A percentile compares a stretch with the other conserved stretches of the same genome.
Evolutionary conservation across 108 stramenopile genomes (phyloP).

Genomic region (Licmophora abbreviata): DNA sequence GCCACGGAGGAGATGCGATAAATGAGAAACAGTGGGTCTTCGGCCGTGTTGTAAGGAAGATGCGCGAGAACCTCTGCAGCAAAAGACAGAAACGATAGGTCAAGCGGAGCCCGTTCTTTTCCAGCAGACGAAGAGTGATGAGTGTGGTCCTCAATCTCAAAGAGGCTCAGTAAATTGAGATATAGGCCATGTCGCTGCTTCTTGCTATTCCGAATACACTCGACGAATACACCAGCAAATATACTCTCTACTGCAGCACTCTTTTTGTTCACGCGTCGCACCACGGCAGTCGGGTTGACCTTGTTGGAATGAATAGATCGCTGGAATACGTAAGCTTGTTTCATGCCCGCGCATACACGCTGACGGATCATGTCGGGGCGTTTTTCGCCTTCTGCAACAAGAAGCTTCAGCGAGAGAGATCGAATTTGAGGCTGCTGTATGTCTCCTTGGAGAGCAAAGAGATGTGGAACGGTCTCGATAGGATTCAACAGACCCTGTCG

Average conservation of each 20-base stretch:
- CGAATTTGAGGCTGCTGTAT: slow-evolving; percentile 63
- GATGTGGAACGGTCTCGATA: slow-evolving; percentile 69
- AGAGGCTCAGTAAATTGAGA: slow-evolving; percentile 35
- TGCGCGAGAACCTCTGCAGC: slow-evolving; percentile 73
- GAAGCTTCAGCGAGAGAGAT: slow-evolving; percentile 48
- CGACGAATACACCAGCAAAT: slow-evolving; percentile 69
- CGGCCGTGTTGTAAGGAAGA: slow-evolving; percentile 61
- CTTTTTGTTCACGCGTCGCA: slow-evolving; percentile 21
- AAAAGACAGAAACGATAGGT: too few relatives aligned
- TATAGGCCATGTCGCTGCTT: slow-evolving; percentile 69
- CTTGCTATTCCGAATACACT: slow-evolving; percentile 56
- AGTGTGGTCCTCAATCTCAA: slow-evolving; percentile 19
- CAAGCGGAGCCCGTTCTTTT: slow-evolving; percentile 41
- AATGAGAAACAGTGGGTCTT: slow-evolving; percentile 70
- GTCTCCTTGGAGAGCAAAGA: slow-evolving; percentile 86
- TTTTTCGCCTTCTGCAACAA: slow-evolving; percentile 77
- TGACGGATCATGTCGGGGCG: slow-evolving; percentile 79
- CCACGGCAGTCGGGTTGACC: slow-evolving; percentile 46
- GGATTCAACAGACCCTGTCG: slow-evolving; percentile 91
- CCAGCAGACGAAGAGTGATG: too few relatives aligned
- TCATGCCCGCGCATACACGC: slow-evolving; percentile 71
- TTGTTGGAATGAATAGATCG: slow-evolving; percentile 39
- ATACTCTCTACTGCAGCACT: slow-evolving; percentile 59
- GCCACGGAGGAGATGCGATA: slow-evolving; percentile 50
- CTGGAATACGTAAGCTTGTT: slow-evolving; percentile 70